These are phyloP conservation scores for Tolypocladium guangdongense DNA, from an alignment of 2,329 filamentous ascomycete genomes.

Conservation along the genomic window DNA sequence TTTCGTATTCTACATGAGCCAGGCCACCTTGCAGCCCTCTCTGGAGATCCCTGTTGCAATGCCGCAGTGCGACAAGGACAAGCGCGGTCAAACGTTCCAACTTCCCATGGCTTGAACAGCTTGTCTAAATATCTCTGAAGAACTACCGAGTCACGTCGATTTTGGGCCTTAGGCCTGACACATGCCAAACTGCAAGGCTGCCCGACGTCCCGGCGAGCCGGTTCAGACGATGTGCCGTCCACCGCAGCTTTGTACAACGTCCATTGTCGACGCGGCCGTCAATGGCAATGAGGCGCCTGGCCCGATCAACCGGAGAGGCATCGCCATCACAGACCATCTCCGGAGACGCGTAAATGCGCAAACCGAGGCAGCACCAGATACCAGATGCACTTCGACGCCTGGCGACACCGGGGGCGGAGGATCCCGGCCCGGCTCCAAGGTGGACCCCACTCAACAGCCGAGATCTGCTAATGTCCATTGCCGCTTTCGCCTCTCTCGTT, in stretches of 20 bases:
- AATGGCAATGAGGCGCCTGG: neutral
- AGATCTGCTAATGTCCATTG: too few species aligned
- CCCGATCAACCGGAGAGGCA: neutral
- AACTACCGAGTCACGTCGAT: neutral
- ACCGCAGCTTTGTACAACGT: neutral
- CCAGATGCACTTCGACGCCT: too few species aligned
- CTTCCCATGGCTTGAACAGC: too few species aligned
- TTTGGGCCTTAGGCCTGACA: neutral
- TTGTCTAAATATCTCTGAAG: too few species aligned
- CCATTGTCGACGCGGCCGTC: neutral
- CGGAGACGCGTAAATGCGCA: neutral
- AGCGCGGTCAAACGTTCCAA: neutral
- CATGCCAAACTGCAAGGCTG: neutral
- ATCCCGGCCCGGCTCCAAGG: conserved; percentile 13
- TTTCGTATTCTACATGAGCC: neutral
- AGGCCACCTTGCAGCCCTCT: neutral
- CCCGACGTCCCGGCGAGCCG: too few species aligned
- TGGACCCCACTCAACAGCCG: too few species aligned
- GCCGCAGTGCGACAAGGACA: neutral
- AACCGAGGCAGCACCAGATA: too few species aligned
- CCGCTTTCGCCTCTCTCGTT: neutral
- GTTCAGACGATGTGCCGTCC: neutral
- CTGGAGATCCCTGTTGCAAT: neutral
- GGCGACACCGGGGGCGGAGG: conserved; percentile 16
- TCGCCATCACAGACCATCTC: neutral